These are phyloP conservation scores for Cystofilobasidium capitatum DNA, from an alignment of 768 basidiomycete species.

Conservation along the genomic window DNA sequence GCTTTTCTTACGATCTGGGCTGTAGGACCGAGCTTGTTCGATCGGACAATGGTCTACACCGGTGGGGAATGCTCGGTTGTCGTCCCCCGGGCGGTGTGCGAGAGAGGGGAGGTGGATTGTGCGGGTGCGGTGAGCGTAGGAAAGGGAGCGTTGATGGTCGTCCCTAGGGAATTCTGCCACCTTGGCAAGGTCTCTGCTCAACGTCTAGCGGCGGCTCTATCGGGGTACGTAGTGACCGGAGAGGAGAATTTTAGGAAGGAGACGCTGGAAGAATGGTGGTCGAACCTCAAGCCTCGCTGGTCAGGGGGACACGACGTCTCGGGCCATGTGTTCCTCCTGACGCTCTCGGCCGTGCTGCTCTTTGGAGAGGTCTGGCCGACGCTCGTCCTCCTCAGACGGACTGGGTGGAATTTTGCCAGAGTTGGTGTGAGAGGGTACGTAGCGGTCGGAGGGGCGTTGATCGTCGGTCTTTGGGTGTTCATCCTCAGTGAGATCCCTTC, in stretches of 20 bases:
- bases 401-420: not conserved
- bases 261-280: not conserved
- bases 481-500: slow-evolving; percentile 15
- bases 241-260: not conserved
- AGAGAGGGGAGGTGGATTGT: slow-evolving; percentile 9
- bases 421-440: not conserved
- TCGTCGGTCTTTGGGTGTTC: slow-evolving; percentile 21
- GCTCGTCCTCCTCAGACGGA: not conserved
- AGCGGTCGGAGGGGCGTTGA: not conserved
- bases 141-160: slow-evolving; percentile 3
- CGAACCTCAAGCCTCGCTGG: slow-evolving; percentile 22
- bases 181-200: not conserved
- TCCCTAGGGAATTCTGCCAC: slow-evolving; percentile 19
- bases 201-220: too few relatives aligned
- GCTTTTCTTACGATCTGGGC: slow-evolving; percentile 24
- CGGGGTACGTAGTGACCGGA: not conserved
- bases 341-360: slow-evolving; percentile 18
- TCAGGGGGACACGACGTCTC: slow-evolving; percentile 25
- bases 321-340: slow-evolving; percentile 21
- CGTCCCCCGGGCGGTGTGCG: slow-evolving; percentile 13
- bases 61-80: slow-evolving; percentile 21
- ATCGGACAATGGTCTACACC: slow-evolving; percentile 21
- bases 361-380: slow-evolving; percentile 18
- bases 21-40: slow-evolving; percentile 19
- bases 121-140: not conserved